Evolutionary conservation across 2,329 filamentous ascomycete genomes (phyloP).

Genomic region (Fusarium chuoi): DNA sequence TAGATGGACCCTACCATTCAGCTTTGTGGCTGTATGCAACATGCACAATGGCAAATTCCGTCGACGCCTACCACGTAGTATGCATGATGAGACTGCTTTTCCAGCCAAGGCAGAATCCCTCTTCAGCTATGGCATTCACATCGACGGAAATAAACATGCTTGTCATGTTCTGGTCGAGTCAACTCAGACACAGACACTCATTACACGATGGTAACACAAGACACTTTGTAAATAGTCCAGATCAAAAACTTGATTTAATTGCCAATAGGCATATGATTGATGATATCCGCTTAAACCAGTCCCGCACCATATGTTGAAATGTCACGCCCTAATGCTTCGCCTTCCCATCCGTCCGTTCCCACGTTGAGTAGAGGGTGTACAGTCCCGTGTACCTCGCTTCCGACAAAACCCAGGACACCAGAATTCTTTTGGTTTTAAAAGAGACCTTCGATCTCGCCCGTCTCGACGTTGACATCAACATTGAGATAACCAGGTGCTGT

Average conservation of each 20-base stretch:
- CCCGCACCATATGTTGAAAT: conserved; percentile 46
- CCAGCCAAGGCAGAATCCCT: conserved; percentile 26
- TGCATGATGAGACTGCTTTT: conserved; percentile 19
- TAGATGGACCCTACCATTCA: neutral
- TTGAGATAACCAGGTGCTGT: conserved; percentile 96
- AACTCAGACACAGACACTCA: neutral
- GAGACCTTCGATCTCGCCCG: conserved; percentile 86
- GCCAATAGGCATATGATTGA: conserved; percentile 24
- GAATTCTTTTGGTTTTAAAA: conserved; percentile 69
- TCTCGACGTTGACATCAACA: conserved; percentile 84
- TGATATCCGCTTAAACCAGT: conserved; percentile 27
- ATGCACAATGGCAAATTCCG: conserved; percentile 22
- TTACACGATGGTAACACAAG: neutral
- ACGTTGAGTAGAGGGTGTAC: conserved; percentile 45
- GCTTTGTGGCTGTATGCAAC: conserved; percentile 8
- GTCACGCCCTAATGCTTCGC: conserved; percentile 42
- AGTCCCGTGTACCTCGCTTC: conserved; percentile 10
- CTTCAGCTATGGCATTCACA: neutral
- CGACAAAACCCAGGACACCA: conserved; percentile 2
- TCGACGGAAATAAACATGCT: neutral
- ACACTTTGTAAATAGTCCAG: neutral
- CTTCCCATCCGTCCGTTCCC: conserved; percentile 37
- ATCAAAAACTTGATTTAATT: conserved; percentile 23
- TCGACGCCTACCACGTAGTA: conserved; percentile 18
- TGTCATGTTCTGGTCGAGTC: neutral